Percentiles rank a stretch among this genome's conserved stretches.
Evolutionary conservation across 2,329 filamentous ascomycete species (phyloP).

Genomic region (Tricladium varicosporioides): DNA sequence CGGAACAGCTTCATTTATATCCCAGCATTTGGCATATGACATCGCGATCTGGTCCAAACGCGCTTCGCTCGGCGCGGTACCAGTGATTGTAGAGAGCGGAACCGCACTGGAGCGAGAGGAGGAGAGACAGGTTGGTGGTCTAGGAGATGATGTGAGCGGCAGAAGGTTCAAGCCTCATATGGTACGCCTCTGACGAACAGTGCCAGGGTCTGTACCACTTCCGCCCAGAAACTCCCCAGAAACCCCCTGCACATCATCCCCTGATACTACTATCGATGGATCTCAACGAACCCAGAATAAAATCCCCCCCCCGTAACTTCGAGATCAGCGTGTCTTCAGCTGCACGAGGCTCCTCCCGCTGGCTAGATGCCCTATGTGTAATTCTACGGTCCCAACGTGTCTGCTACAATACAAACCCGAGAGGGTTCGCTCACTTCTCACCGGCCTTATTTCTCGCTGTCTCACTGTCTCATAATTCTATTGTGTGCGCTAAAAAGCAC

Average conservation of each 20-base stretch:
- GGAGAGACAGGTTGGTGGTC: background rate
- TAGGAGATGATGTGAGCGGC: background rate
- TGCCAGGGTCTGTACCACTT: background rate
- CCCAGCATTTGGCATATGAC: background rate
- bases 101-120: background rate
- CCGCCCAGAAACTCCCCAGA: background rate
- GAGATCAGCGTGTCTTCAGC: no score
- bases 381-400: no score
- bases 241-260: no score
- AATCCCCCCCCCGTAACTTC: no score
- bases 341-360: no score
- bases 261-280: no score
- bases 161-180: background rate
- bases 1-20: background rate
- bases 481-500: background rate
- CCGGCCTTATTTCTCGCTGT: no score
- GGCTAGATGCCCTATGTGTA: no score
- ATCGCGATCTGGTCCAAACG: background rate
- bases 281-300: no score
- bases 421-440: no score
- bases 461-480: background rate
- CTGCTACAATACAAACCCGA: no score
- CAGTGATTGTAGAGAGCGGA: background rate
- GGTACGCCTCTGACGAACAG: background rate
- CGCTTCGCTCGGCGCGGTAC: background rate